Evolutionary conservation across 345 rosid species (phyloP), one percentile per base, ranked within the genome.

Genomic region (Bruguiera sexangula): DNA sequence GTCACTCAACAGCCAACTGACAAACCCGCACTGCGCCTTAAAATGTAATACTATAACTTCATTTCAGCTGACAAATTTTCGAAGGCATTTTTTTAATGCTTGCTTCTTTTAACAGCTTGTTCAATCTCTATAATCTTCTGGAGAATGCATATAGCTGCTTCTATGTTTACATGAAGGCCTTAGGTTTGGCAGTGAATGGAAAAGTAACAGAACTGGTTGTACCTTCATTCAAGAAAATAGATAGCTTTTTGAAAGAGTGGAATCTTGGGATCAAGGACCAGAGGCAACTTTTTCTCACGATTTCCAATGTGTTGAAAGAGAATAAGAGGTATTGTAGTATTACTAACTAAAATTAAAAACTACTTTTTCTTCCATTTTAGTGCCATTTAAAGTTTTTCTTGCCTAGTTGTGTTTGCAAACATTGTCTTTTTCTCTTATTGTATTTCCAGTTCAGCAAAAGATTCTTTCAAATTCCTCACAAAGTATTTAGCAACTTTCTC

Each of bases 171-270:
- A 80, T 92, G 96, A 92, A 86, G 78, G 86, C 88, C 61, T 76
- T 96, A 6, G 72, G 80, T 34, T 73, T 96, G 75, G 88, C 99
- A 18, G 62, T 88, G 59, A 84, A 62, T 60, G 98, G 99, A 68
- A 92, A 90, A 81, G 96, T 90, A 66, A 78, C 87, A 2, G 98
- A 96, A 54, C 82, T 79, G 72, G 56, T 92, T 4, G 30, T 84
- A 65, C 87, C 97, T 71, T 92, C 99, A 56, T 86, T 88, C 77
- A 88, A 85, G 63, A 89, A 83, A 81, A 86, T 96, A 0, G 98
- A 89, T 69, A 82, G 82, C 75, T 92, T 92, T 82, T 81, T 96
- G 86, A 96, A 96, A 82, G 99, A 92, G 75, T 96, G 99, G 99
- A 88, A 81, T 83, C 77, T 96, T 69, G 94, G 80, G 54, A 73